Conservation (phyloP, 495 filamentous ascomycete genomes). For the Terfezia claveryi region DNA sequence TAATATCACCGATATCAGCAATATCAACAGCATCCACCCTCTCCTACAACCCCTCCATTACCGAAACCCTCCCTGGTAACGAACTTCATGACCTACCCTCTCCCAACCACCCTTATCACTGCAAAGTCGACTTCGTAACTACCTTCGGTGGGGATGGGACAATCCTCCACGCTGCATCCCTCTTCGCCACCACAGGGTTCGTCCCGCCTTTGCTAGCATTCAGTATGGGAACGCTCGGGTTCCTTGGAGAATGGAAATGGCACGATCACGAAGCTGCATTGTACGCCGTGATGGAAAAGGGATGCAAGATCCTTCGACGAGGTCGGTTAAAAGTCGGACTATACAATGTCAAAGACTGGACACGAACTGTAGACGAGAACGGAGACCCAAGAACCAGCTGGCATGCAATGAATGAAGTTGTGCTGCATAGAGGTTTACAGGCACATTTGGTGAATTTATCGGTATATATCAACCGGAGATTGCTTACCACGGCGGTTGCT, state of each 20-base stretch:
- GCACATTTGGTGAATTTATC: constrained; percentile 81
- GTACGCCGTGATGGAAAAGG: constrained; percentile 30
- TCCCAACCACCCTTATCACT: constrained; percentile 25
- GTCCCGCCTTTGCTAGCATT: constrained; percentile 90
- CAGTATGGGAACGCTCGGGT: constrained; percentile 89
- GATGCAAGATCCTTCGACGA: constrained; percentile 39
- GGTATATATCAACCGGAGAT: constrained; percentile 62
- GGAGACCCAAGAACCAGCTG: constrained; percentile 1
- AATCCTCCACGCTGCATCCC: constrained; percentile 70
- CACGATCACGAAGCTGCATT: constrained; percentile 73
- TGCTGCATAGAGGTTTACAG: constrained; percentile 71
- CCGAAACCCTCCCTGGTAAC: not conserved
- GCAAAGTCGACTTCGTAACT: constrained; percentile 67
- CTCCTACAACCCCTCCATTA: not conserved
- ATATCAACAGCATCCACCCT: not conserved
- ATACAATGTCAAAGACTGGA: constrained; percentile 35
- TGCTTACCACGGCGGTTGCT: constrained; percentile 70
- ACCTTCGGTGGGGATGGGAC: constrained; percentile 93
- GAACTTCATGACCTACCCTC: constrained; percentile 4
- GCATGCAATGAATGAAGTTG: constrained; percentile 88
- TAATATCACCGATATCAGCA: constrained; percentile 2
- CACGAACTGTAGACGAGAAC: constrained; percentile 13
- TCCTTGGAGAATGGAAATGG: constrained; percentile 93
- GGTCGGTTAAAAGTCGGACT: constrained; percentile 68
- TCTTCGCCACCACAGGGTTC: constrained; percentile 59